These are phyloP conservation scores for Naganishia friedmannii DNA, from an alignment of 768 basidiomycete genomes.

Conservation along the genomic window DNA sequence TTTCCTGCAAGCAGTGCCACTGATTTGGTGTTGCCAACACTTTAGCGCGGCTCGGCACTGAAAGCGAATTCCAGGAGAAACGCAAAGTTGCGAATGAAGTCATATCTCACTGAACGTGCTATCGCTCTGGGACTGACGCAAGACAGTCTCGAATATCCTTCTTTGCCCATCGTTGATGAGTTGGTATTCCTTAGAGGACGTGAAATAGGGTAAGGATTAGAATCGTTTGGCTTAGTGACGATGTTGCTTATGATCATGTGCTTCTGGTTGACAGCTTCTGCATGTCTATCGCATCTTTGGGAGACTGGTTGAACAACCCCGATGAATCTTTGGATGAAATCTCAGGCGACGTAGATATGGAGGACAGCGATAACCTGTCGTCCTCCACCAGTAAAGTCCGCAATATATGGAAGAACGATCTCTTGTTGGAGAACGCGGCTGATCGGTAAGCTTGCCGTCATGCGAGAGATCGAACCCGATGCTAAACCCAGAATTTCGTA, in stretches of 20 bases:
- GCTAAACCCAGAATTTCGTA: neutral
- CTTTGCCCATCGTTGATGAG: conserved; percentile 1
- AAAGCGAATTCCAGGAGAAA: conserved; percentile 21
- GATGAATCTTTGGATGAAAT: neutral
- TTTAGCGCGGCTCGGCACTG: conserved; percentile 21
- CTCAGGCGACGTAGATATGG: conserved; percentile 1
- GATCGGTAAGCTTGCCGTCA: conserved; percentile 18
- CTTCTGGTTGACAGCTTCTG: neutral
- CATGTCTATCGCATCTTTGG: conserved; percentile 7
- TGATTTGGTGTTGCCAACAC: neutral
- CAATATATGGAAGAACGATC: conserved; percentile 28
- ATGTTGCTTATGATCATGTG: neutral
- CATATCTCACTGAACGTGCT: conserved; percentile 6
- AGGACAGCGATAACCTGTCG: neutral
- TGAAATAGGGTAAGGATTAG: conserved; percentile 24
- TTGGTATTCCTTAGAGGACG: conserved; percentile 20
- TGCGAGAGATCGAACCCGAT: neutral
- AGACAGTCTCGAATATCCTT: conserved; percentile 24
- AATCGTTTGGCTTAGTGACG: neutral
- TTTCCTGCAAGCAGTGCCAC: neutral
- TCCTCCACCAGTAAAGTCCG: conserved; percentile 10
- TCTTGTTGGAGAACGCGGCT: conserved; percentile 20
- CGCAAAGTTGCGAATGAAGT: conserved; percentile 26
- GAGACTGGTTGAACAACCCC: conserved; percentile 15
- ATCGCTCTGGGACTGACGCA: conserved; percentile 10